Percentiles rank a stretch among this genome's conserved stretches.
phyloP scores from a whole-genome alignment of 805 yeast species.

The Candida parachauliodes region DNA sequence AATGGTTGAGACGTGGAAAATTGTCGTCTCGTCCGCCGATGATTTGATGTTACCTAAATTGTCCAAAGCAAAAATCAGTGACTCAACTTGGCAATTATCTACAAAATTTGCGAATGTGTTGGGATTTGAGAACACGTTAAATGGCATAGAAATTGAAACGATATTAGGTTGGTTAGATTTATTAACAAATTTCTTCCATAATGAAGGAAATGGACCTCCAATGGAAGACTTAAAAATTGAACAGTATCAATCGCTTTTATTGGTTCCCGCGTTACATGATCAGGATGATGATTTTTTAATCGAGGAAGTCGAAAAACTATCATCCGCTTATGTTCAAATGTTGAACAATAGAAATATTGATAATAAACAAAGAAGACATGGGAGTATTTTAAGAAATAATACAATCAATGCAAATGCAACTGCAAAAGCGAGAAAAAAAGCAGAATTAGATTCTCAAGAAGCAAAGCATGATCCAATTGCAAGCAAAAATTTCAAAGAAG shows the following conservation, averaged over 20 bases:
- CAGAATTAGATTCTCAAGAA: slow-evolving; percentile 41
- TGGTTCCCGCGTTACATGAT: slow-evolving; percentile 66
- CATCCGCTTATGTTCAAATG: slow-evolving; percentile 50
- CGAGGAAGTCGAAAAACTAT: slow-evolving; percentile 55
- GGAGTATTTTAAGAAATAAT: slow-evolving; percentile 55
- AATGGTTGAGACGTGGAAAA: slow-evolving; percentile 79
- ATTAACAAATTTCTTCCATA: slow-evolving; percentile 70
- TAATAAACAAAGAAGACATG: slow-evolving; percentile 16
- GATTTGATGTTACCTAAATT: slow-evolving; percentile 70
- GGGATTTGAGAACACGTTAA: slow-evolving; percentile 39
- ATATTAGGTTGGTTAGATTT: slow-evolving; percentile 67
- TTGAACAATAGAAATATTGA: slow-evolving; percentile 43
- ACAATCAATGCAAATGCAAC: slow-evolving; percentile 75
- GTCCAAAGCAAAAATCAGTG: slow-evolving; percentile 32
- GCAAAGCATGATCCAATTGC: slow-evolving; percentile 41
- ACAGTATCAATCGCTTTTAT: slow-evolving; percentile 59
- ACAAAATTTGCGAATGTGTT: slow-evolving; percentile 48
- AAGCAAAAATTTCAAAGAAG: slow-evolving; percentile 51
- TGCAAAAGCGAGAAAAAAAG: slow-evolving; percentile 47
- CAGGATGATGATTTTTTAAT: slow-evolving; percentile 43
- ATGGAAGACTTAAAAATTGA: slow-evolving; percentile 57
- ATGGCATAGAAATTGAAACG: slow-evolving; percentile 59
- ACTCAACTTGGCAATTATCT: slow-evolving; percentile 39
- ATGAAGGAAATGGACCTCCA: slow-evolving; percentile 79
- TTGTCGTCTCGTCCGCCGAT: slow-evolving; percentile 66